These are phyloP conservation scores for Botryotinia narcissicola DNA, from an alignment of 2,329 filamentous ascomycete genomes.

Conservation along the genomic window DNA sequence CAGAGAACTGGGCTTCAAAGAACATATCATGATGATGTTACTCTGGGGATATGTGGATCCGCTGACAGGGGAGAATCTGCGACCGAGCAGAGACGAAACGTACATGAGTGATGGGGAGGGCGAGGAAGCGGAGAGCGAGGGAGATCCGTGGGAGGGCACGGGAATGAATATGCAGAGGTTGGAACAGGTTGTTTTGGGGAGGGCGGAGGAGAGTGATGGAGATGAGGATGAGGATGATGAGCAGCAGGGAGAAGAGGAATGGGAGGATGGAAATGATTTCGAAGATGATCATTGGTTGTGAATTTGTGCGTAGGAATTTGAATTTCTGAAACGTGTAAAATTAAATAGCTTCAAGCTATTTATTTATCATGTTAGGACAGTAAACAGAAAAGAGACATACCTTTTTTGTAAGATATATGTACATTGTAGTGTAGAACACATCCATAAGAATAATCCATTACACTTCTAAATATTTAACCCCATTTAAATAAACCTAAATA, in stretches of 20 bases:
- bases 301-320: too few relatives aligned
- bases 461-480: too few relatives aligned
- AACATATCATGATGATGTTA: conserved; percentile 55
- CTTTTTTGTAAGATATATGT: background rate
- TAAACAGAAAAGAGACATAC: background rate
- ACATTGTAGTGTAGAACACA: too few relatives aligned
- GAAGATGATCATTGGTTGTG: background rate
- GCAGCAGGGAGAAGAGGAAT: background rate
- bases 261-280: background rate
- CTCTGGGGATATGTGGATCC: conserved; percentile 61
- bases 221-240: background rate
- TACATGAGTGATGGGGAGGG: conserved; percentile 51
- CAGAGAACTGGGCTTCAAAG: conserved; percentile 53
- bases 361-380: background rate
- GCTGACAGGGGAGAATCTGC: conserved; percentile 49
- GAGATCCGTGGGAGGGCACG: conserved; percentile 11
- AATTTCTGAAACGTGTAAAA: background rate
- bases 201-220: background rate
- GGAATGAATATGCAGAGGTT: conserved; percentile 13
- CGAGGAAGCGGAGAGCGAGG: background rate
- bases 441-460: background rate
- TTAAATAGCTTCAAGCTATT: background rate
- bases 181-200: background rate
- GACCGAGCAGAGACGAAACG: conserved; percentile 50
- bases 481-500: too few relatives aligned